These are phyloP conservation scores for Macrolepiota dolichaula DNA, from an alignment of 768 basidiomycete species.

Conservation along the genomic window DNA sequence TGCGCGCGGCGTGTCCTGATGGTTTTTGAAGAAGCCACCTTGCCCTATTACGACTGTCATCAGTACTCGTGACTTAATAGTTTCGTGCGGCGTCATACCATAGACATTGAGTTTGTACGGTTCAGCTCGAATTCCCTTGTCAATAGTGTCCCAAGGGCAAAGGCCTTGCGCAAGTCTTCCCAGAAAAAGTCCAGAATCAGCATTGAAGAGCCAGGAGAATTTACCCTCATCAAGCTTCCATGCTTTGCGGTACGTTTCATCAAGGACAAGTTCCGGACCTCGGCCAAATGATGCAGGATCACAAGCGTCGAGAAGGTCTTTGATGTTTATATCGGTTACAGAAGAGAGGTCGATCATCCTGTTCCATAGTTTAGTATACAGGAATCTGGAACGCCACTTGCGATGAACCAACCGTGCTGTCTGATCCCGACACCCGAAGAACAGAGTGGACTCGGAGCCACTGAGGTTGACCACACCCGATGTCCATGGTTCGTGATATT, in stretches of 20 bases:
- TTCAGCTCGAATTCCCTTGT: conserved; percentile 20
- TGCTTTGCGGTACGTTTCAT: conserved; percentile 26
- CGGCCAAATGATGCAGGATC: conserved; percentile 23
- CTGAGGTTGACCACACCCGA: background rate
- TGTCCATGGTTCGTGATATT: background rate
- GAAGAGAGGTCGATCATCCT: background rate
- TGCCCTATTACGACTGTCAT: conserved; percentile 10
- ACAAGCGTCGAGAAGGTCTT: conserved; percentile 18
- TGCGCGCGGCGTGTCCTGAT: conserved; percentile 44
- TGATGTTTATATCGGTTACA: conserved; percentile 6
- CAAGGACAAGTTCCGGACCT: conserved; percentile 20
- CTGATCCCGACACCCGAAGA: background rate
- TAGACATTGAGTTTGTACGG: conserved; percentile 37
- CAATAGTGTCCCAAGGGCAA: conserved; percentile 13
- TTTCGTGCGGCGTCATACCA: conserved; percentile 19
- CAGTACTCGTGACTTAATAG: background rate
- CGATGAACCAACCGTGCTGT: background rate
- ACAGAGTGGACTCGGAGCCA: background rate
- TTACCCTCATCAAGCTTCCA: conserved; percentile 18
- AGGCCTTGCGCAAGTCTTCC: conserved; percentile 12
- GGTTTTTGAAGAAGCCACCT: conserved; percentile 43
- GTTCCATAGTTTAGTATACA: background rate
- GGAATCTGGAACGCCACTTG: background rate
- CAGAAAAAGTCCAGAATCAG: conserved; percentile 11
- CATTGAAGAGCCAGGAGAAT: conserved; percentile 19